These are phyloP conservation scores for Daldinia grandis DNA, from an alignment of 495 filamentous ascomycete species.

Conservation along the genomic window DNA sequence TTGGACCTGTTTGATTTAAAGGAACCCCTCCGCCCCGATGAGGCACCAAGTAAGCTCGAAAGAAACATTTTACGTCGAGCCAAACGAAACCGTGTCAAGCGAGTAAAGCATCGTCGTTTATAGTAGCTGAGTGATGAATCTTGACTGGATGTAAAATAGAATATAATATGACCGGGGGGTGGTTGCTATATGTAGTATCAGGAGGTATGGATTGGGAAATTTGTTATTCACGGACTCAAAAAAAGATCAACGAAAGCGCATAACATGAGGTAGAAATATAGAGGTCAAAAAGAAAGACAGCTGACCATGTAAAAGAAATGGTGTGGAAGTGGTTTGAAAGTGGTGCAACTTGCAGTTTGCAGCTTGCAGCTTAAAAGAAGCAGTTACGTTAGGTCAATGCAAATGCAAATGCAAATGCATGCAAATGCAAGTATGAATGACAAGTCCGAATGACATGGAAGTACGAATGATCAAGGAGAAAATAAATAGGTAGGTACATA, in stretches of 20 bases:
- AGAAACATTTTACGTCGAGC: conserved; percentile 36
- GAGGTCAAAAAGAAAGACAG: not conserved
- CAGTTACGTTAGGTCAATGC: conserved; percentile 7
- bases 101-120: conserved; percentile 21
- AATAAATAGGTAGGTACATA: too few relatives aligned
- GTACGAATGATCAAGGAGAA: not conserved
- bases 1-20: conserved; percentile 26
- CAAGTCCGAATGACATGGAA: not conserved
- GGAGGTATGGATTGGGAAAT: conserved; percentile 18
- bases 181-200: conserved; percentile 4
- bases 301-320: not conserved
- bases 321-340: not conserved
- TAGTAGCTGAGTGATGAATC: conserved; percentile 4
- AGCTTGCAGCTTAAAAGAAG: not conserved
- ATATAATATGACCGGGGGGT: conserved; percentile 21
- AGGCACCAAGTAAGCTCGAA: conserved; percentile 25
- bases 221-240: conserved; percentile 9
- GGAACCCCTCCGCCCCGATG: conserved; percentile 29
- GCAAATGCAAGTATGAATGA: not conserved
- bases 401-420: not conserved
- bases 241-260: not conserved
- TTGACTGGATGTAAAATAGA: conserved; percentile 10
- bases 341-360: conserved; percentile 1
- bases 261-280: not conserved
- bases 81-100: conserved; percentile 10